Conservation (phyloP, 257 asterid genomes). For the Petunia secreta region DNA sequence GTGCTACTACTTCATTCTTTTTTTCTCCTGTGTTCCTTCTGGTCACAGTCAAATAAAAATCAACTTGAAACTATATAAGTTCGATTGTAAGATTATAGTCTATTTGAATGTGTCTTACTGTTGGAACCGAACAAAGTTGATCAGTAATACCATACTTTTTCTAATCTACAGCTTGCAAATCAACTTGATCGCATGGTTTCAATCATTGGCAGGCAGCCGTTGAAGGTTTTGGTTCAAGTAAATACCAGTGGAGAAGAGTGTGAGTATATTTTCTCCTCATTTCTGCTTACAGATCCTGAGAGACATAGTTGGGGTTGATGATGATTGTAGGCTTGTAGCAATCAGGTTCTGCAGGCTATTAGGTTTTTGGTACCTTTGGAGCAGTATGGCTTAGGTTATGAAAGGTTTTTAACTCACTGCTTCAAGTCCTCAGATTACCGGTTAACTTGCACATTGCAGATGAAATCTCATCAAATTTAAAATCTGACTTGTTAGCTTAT, state of each 20-base stretch:
- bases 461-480: not conserved
- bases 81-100: not conserved
- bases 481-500: not conserved
- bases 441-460: not conserved
- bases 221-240: conserved; percentile 85
- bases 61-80: conserved; percentile 9
- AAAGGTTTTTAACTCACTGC: not conserved
- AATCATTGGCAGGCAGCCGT: conserved; percentile 65
- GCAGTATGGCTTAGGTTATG: conserved; percentile 9
- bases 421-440: conserved; percentile 1
- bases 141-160: conserved; percentile 15
- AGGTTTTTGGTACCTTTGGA: not conserved
- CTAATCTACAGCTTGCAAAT: conserved; percentile 60
- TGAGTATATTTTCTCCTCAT: conserved; percentile 44
- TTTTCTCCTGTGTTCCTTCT: not conserved
- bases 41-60: not conserved
- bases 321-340: not conserved
- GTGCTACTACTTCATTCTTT: not conserved
- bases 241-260: conserved; percentile 93
- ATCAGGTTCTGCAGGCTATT: not conserved
- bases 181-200: conserved; percentile 77
- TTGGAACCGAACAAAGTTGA: not conserved
- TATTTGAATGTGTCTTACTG: not conserved
- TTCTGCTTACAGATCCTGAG: not conserved
- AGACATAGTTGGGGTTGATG: conserved; percentile 15